Evolutionary conservation across 1,139 yeast species (phyloP).

Genomic region (Debaryomyces coudertii): DNA sequence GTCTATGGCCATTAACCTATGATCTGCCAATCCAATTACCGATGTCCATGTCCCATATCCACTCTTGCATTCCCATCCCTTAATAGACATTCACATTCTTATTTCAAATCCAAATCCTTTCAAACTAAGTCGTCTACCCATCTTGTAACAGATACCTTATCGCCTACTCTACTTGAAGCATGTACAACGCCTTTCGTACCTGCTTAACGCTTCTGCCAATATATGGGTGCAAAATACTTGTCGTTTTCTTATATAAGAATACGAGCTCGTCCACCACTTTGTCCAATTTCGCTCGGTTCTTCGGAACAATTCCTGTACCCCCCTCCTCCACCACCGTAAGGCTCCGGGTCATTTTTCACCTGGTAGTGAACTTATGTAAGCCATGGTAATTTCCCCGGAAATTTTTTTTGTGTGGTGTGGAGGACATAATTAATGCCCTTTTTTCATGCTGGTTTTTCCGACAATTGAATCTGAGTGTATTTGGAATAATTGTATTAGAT

Average conservation of each 20-base stretch:
- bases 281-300: neutral
- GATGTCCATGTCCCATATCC: too few relatives aligned
- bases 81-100: neutral
- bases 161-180: too few relatives aligned
- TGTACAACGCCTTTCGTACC: too few relatives aligned
- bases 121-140: too few relatives aligned
- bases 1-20: neutral
- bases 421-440: conserved; percentile 8
- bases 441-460: conserved; percentile 9
- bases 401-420: conserved; percentile 8
- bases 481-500: neutral
- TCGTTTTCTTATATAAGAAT: neutral
- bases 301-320: conserved; percentile 5
- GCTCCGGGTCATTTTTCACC: neutral
- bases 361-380: conserved; percentile 2
- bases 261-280: too few relatives aligned
- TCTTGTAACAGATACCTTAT: neutral
- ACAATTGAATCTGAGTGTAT: neutral
- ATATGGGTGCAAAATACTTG: neutral
- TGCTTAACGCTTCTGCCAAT: neutral
- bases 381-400: conserved; percentile 9
- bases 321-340: conserved; percentile 1
- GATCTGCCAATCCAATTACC: neutral
- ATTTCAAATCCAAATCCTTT: neutral
- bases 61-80: neutral